These are phyloP conservation scores for Lentinus tigrinus DNA, from an alignment of 768 basidiomycete species.

Conservation along the genomic window DNA sequence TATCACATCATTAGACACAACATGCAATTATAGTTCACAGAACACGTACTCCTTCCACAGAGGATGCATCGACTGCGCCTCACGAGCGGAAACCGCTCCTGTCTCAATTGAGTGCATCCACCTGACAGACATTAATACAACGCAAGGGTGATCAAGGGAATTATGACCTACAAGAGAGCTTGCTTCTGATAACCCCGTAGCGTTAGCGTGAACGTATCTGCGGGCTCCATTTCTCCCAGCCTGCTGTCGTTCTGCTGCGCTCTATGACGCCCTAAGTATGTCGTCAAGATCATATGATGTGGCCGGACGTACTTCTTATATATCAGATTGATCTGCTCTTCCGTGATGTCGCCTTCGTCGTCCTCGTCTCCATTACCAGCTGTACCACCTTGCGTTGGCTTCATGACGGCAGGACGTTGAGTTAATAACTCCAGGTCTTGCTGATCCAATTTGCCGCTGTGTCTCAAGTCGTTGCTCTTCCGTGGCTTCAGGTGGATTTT, in stretches of 20 bases:
- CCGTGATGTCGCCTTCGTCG: slow-evolving; percentile 74
- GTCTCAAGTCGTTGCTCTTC: slow-evolving; percentile 22
- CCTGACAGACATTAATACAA: slow-evolving; percentile 34
- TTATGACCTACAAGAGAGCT: slow-evolving; percentile 61
- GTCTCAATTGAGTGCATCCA: slow-evolving; percentile 93
- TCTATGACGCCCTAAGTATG: slow-evolving; percentile 37
- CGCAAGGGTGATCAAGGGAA: background rate
- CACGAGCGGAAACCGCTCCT: slow-evolving; percentile 66
- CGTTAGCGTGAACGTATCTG: slow-evolving; percentile 69
- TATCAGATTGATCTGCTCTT: slow-evolving; percentile 79
- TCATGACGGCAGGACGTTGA: slow-evolving; percentile 30
- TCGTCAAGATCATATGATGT: background rate
- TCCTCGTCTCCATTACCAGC: slow-evolving; percentile 63
- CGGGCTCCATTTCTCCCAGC: slow-evolving; percentile 81
- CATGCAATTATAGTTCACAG: slow-evolving; percentile 5
- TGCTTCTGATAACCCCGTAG: slow-evolving; percentile 93
- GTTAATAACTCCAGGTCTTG: slow-evolving; percentile 41
- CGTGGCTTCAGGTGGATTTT: slow-evolving; percentile 65
- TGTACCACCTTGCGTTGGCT: slow-evolving; percentile 46
- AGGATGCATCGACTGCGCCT: slow-evolving; percentile 81
- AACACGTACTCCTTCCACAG: slow-evolving; percentile 84
- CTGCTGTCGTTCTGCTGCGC: slow-evolving; percentile 79
- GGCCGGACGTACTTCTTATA: slow-evolving; percentile 65
- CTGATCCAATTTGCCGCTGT: slow-evolving; percentile 32
- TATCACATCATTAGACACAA: slow-evolving; percentile 25